phyloP scores from a whole-genome alignment of 2,329 filamentous ascomycete genomes.

The Cercospora brassicicola region DNA sequence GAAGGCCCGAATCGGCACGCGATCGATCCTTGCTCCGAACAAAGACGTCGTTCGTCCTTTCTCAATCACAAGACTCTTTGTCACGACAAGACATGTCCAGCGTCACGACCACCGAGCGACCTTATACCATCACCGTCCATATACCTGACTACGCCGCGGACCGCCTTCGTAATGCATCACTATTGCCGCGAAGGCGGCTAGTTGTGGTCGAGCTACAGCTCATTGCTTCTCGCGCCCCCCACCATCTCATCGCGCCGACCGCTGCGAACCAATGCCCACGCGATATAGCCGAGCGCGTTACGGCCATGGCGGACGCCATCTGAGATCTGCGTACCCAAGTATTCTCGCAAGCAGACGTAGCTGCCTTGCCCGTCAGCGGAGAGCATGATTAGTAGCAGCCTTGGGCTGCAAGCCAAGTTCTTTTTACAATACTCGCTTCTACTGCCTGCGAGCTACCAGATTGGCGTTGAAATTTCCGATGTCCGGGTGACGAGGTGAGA shows the following conservation, averaged over 20 bases:
- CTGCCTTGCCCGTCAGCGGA: neutral
- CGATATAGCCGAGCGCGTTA: neutral
- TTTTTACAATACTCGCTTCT: neutral
- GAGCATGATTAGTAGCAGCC: neutral
- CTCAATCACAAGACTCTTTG: neutral
- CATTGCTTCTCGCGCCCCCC: slow-evolving; percentile 4
- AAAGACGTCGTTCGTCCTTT: neutral
- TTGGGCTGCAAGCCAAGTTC: neutral
- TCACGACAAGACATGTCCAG: neutral
- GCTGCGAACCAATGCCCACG: slow-evolving; percentile 11
- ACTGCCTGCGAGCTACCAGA: neutral
- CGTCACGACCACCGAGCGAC: neutral
- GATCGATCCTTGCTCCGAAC: neutral
- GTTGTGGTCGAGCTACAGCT: neutral
- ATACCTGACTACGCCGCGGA: neutral
- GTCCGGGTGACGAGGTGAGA: neutral
- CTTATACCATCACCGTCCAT: neutral
- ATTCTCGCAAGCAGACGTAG: neutral
- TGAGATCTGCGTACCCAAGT: neutral
- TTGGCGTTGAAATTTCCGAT: neutral
- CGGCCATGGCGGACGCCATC: slow-evolving; percentile 1
- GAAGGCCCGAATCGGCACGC: slow-evolving; percentile 4
- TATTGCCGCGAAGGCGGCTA: neutral
- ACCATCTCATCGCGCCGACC: neutral
- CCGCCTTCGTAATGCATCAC: neutral